Conservation (phyloP, 352 stramenopile species). For the Phytophthora sp. region DNA sequence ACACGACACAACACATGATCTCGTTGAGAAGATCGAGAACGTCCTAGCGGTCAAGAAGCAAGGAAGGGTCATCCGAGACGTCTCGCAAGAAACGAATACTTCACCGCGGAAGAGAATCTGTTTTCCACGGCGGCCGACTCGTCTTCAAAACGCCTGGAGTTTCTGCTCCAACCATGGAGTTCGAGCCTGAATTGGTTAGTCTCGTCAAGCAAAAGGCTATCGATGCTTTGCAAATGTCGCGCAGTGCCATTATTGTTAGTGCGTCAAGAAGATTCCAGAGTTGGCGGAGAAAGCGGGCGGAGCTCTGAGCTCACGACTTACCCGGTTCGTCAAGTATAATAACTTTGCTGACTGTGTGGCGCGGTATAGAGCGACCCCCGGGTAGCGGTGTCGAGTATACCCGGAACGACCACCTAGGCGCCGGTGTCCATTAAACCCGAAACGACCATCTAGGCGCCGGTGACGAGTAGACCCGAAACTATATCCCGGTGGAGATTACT, state of each 20-base stretch:
- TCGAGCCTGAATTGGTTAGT: neutral
- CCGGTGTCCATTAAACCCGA: no score
- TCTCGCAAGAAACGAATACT: neutral
- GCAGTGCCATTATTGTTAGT: neutral
- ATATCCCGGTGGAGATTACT: no score
- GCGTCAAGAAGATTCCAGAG: neutral
- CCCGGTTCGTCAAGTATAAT: neutral
- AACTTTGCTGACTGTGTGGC: neutral
- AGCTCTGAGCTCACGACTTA: neutral
- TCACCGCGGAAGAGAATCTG: neutral
- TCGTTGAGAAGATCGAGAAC: neutral
- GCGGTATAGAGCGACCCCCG: neutral
- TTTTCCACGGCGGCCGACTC: neutral
- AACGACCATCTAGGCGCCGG: no score
- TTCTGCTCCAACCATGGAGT: neutral
- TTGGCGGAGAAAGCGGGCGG: neutral
- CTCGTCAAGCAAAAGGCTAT: neutral
- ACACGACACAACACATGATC: neutral
- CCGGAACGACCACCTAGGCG: no score
- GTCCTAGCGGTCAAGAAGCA: neutral
- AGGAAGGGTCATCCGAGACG: neutral
- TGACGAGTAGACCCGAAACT: no score
- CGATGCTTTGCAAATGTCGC: neutral
- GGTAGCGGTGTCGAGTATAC: neutral
- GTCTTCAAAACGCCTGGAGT: neutral